Evolutionary conservation across 2,329 filamentous ascomycete genomes (phyloP).

Genomic region (Dothideomycetes sp.): DNA sequence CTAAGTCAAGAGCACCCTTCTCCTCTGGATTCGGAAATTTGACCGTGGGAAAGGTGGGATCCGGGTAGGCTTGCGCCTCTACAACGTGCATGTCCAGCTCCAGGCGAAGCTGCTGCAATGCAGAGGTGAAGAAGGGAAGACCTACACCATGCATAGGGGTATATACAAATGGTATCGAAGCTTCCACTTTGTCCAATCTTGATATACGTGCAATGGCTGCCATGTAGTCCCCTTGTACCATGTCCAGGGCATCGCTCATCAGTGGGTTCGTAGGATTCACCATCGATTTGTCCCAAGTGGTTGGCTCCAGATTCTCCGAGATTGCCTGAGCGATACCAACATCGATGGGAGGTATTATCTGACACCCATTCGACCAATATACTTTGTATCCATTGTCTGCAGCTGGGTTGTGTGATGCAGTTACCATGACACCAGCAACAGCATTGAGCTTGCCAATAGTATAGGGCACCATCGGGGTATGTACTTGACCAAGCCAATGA

Average conservation of each 20-base stretch:
- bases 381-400: slow-evolving; percentile 59
- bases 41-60: slow-evolving; percentile 54
- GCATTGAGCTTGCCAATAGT: slow-evolving; percentile 43
- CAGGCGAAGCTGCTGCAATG: slow-evolving; percentile 27
- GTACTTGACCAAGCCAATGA: slow-evolving; percentile 46
- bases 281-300: slow-evolving; percentile 28
- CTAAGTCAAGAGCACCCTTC: slow-evolving; percentile 48
- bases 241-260: slow-evolving; percentile 1
- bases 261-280: background rate
- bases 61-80: slow-evolving; percentile 41
- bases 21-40: slow-evolving; percentile 57
- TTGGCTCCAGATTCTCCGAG: slow-evolving; percentile 41
- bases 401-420: slow-evolving; percentile 54
- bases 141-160: slow-evolving; percentile 49
- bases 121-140: slow-evolving; percentile 34
- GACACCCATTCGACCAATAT: slow-evolving; percentile 54
- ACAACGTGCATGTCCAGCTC: slow-evolving; percentile 37
- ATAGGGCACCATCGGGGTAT: slow-evolving; percentile 54
- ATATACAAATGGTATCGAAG: slow-evolving; percentile 34
- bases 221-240: slow-evolving; percentile 6
- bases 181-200: background rate
- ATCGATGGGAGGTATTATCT: slow-evolving; percentile 55
- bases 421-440: slow-evolving; percentile 53
- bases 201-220: background rate
- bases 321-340: slow-evolving; percentile 47